Conservation (phyloP, 1,284 basidiomycete species). For the Pyrrhoderma lamaoense region DNA sequence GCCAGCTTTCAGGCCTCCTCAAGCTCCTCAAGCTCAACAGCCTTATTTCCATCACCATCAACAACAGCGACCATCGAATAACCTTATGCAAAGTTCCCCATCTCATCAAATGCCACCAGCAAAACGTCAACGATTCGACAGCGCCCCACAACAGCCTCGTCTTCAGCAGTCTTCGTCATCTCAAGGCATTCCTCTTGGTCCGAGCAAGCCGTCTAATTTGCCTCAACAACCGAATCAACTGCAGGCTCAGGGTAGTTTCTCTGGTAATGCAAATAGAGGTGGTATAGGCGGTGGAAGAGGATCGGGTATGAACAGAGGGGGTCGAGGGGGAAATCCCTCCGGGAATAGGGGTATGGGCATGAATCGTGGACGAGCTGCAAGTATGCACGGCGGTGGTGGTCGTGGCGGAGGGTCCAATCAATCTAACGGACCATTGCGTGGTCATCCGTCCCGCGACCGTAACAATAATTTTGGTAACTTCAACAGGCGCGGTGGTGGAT, state of each 20-base stretch:
- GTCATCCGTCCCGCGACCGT: constrained; percentile 49
- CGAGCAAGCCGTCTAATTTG: constrained; percentile 7
- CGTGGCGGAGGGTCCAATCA: constrained; percentile 19
- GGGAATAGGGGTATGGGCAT: constrained; percentile 37
- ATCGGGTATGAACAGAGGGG: constrained; percentile 31
- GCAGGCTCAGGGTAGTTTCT: constrained; percentile 14
- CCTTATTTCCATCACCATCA: constrained; percentile 49
- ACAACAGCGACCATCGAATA: constrained; percentile 36
- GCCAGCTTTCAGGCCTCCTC: constrained; percentile 21
- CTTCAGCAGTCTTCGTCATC: constrained; percentile 30
- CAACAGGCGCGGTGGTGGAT: constrained; percentile 54
- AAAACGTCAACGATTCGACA: constrained; percentile 80
- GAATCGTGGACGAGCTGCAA: constrained; percentile 28
- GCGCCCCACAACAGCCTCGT: constrained; percentile 41
- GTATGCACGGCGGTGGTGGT: constrained; percentile 18
- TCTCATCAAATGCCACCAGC: constrained; percentile 71
- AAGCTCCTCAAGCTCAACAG: constrained; percentile 35
- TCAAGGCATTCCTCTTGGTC: constrained; percentile 22
- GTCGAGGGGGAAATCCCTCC: constrained; percentile 40
- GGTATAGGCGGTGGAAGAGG: constrained; percentile 33
- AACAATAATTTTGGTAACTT: constrained; percentile 50
- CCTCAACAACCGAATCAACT: constrained; percentile 9
- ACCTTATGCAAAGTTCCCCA: constrained; percentile 51
- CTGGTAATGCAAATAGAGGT: constrained; percentile 19
- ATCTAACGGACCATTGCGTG: constrained; percentile 38